Evolutionary conservation across 2,329 filamentous ascomycete species (phyloP).

Genomic region (Arachnopeziza araneosa): DNA sequence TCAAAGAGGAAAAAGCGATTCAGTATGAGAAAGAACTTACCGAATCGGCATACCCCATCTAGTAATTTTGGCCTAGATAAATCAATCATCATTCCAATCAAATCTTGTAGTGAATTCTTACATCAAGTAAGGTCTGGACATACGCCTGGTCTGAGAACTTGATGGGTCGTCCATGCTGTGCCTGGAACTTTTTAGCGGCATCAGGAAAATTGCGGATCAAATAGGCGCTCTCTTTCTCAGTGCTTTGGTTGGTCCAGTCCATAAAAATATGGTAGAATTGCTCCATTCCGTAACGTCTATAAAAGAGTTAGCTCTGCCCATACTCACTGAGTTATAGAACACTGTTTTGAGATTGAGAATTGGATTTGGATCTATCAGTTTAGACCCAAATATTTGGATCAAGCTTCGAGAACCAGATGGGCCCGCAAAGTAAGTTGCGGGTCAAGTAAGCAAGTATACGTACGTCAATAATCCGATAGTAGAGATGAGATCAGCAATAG

Average conservation of each 20-base stretch:
- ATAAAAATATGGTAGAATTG: conserved; percentile 37
- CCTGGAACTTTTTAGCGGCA: conserved; percentile 19
- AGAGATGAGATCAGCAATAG: conserved; percentile 32
- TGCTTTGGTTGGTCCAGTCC: conserved; percentile 31
- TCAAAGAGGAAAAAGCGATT: no score
- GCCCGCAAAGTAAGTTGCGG: background rate
- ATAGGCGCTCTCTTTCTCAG: conserved; percentile 1
- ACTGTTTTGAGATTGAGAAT: no score
- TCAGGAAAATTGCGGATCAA: background rate
- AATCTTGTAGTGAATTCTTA: background rate
- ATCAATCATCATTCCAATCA: conserved; percentile 3
- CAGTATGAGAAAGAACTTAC: no score
- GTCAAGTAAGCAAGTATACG: background rate
- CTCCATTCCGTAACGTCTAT: conserved; percentile 26
- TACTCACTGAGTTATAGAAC: background rate
- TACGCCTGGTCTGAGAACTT: conserved; percentile 18
- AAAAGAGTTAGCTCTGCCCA: background rate
- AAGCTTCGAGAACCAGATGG: background rate
- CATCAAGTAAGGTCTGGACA: conserved; percentile 14
- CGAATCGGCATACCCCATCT: conserved; percentile 32
- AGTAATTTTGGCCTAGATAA: conserved; percentile 14
- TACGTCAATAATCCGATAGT: conserved; percentile 28
- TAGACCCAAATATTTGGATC: background rate
- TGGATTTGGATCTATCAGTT: no score
- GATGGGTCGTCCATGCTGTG: conserved; percentile 11